Percentiles rank a stretch among this genome's conserved stretches.
Conservation (phyloP, 2,329 filamentous ascomycete genomes). For the Penicillium sp. region DNA sequence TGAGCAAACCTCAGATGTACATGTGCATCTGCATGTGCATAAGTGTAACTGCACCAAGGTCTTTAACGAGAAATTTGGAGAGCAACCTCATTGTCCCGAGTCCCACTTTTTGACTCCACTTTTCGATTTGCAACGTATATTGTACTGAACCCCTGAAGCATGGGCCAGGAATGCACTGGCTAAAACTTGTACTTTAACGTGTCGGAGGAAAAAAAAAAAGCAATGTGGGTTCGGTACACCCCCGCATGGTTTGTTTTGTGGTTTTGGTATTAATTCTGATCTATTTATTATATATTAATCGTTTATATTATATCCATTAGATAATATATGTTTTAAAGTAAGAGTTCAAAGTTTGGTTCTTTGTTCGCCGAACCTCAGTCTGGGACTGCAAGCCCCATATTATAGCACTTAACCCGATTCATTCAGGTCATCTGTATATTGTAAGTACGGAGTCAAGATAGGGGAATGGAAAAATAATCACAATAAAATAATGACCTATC, state of each 20-base stretch:
- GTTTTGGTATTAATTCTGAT: not conserved
- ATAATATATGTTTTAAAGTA: not conserved
- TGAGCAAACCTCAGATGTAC: not conserved
- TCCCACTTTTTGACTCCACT: slow-evolving; percentile 20
- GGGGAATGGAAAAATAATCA: not conserved
- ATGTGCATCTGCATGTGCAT: slow-evolving; percentile 4
- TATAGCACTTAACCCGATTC: too few species aligned
- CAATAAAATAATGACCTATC: not conserved
- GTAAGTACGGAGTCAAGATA: not conserved
- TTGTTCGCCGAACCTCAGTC: too few species aligned
- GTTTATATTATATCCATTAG: not conserved
- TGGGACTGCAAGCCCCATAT: too few species aligned
- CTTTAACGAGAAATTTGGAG: not conserved
- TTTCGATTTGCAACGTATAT: slow-evolving; percentile 8
- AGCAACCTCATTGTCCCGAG: not conserved
- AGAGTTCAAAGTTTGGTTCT: too few species aligned
- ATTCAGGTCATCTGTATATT: too few species aligned
- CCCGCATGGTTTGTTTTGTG: slow-evolving; percentile 12
- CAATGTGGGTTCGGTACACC: slow-evolving; percentile 10
- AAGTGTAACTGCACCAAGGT: not conserved
- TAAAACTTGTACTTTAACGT: not conserved
- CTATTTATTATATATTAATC: not conserved
- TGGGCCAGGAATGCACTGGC: slow-evolving; percentile 18
- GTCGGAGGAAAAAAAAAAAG: not conserved
- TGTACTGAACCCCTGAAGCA: slow-evolving; percentile 24